Evolutionary conservation across 208 protist species (phyloP), one percentile per base, ranked within the genome.

Genomic region (Crithidia sp.): DNA sequence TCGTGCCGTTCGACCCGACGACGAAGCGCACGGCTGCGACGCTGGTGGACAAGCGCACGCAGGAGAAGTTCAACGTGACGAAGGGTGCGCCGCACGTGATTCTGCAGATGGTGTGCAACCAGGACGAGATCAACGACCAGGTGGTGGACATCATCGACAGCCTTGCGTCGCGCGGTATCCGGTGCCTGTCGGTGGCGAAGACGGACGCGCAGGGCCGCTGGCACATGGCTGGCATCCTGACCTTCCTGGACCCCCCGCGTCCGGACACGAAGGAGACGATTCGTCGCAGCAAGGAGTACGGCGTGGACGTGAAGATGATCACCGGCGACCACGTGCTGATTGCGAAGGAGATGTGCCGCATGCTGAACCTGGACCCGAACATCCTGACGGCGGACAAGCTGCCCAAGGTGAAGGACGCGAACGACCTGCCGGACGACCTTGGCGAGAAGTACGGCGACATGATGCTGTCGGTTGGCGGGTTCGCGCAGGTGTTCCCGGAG

Each of bases 291-390:
- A 83, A 89, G 60, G 76, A 92, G 64, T 90, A 97, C 67, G 96
- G 97, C 63, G 88, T 98, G 28, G 82, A 89, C 43, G 95, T 98
- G 37, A 98, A 98, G 82, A 98, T 98, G 96, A 97, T 99, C 62
- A 99, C 97, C 40, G 97, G 97, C 50, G 97, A 95, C 77, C 85
- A 91, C 79, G 52, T 86, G 74, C 89, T 96, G 53, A 99, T 99
- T 70, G 97, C 96, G 19, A 94, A 94, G 75, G 96, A 99, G 82
- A 98, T 97, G 64, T 88, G 86, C 19, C 86, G 95, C 52, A 86
- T 92, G 81, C 81, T 98, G 19, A 86, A 96, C 44, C 95, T 99
- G 84, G 91, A 95, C 73, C 82, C 82, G 54, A 94, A 98, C 75
- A 94, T 98, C 70, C 67, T 90, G 56, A 88, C 86, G 17, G 75